A percentile compares a stretch with the other conserved stretches of the same genome.
Evolutionary conservation across 2,329 filamentous ascomycete genomes (phyloP).

Genomic region (Cadophora gregata): DNA sequence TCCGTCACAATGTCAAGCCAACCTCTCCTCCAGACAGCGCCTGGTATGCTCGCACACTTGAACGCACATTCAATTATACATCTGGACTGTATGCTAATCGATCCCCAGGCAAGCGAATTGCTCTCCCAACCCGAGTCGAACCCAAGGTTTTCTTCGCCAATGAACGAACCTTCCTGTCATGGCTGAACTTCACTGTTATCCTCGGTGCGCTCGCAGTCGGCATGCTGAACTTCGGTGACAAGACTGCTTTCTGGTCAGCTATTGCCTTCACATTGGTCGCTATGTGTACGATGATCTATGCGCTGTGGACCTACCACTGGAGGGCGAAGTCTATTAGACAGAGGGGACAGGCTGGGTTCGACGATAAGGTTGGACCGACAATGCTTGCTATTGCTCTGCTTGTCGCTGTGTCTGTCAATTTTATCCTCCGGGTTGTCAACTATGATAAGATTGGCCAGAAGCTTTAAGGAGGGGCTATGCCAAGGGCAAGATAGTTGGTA

Average conservation of each 20-base stretch:
- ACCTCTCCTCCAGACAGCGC: constrained; percentile 92
- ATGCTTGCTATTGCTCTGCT: constrained; percentile 86
- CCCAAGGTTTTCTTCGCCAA: constrained; percentile 99
- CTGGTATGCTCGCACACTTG: constrained; percentile 63
- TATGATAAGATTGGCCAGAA: constrained; percentile 22
- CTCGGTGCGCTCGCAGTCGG: constrained; percentile 95
- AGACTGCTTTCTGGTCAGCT: constrained; percentile 90
- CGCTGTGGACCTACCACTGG: constrained; percentile 96
- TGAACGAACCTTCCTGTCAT: constrained; percentile 98
- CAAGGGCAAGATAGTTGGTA: not conserved
- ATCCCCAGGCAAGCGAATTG: constrained; percentile 88
- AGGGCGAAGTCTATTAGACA: constrained; percentile 89
- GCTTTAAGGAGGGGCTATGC: not conserved
- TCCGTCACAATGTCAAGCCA: constrained; percentile 80
- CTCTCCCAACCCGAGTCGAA: constrained; percentile 95
- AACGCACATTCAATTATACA: not conserved
- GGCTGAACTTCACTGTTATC: constrained; percentile 99
- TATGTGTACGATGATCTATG: constrained; percentile 95
- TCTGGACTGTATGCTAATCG: constrained; percentile 16
- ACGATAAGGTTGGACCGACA: constrained; percentile 93
- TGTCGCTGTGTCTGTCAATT: constrained; percentile 93
- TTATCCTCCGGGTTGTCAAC: constrained; percentile 73
- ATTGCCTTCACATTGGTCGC: constrained; percentile 93
- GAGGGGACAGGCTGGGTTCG: constrained; percentile 92
- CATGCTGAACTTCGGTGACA: constrained; percentile 97